Base-by-base conservation (phyloP, 148 eudicot species). In the Amaranthus palmeri region DNA sequence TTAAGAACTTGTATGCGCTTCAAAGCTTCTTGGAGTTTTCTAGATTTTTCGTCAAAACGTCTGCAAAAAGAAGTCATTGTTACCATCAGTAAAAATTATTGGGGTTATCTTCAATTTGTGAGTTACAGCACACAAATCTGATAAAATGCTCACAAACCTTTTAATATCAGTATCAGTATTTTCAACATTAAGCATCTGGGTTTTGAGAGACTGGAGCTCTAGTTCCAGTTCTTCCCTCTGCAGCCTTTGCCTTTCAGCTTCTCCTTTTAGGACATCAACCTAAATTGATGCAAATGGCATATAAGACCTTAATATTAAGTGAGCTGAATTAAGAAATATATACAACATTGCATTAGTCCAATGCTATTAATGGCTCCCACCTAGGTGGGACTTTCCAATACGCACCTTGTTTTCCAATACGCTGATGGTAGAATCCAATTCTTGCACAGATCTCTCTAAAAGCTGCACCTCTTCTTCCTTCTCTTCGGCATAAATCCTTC, bases 401-500 rank as follows among this genome's bases (percentile, higher is more conserved):
- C 44, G 75, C 54, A 95, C 99, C 93, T 95, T 87, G 70, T 88
- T 87, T 82, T 92, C 93, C 55, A 95, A 80, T 70, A 83, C 90
- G 78, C 86, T 83, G 7, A 95, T 81, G 0, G 96, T 95, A 57
- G 86, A 83, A 73, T 91, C 99, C 55, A 95, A 82, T 82, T 92
- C 99, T 80, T 85, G 89, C 74, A 92, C 92, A 46, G 97, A 95
- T 68, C 74, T 88, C 83, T 90, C 99, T 74, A 92, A 68, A 72
- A 95, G 93, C 74, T 81, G 89, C 71, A 95, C 92, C 83, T 95
- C 97, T 77, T 90, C 93, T 78, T 92, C 99, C 71, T 89, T 95
- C 73, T 88, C 96, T 79, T 88, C 88, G 18, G 85, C 90, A 67
- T 88, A 88, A 58, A 80, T 61, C 74, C 89, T 90, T 47, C 83